Conservation (phyloP, 305 asterid species). For the Striga hermonthica region DNA sequence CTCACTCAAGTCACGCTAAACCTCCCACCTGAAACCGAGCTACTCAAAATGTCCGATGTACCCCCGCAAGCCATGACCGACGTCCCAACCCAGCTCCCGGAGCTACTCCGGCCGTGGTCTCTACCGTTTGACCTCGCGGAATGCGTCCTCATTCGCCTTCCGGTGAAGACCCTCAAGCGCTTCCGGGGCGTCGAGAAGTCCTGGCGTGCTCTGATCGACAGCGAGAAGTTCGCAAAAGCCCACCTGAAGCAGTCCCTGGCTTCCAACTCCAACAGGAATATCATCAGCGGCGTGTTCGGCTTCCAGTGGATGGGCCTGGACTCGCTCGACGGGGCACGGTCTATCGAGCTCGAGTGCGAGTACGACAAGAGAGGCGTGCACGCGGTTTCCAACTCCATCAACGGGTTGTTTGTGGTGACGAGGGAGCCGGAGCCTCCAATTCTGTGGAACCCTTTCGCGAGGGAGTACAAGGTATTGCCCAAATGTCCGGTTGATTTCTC, state of each 20-base stretch:
- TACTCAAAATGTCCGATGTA: not conserved
- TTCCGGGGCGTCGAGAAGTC: slow-evolving; percentile 8
- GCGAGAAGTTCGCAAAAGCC: not conserved
- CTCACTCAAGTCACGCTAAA: too few relatives aligned
- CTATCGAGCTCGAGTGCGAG: not conserved
- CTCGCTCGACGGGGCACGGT: not conserved
- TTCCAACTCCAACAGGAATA: not conserved
- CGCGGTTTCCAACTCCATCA: not conserved
- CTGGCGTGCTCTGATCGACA: not conserved
- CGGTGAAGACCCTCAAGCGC: slow-evolving; percentile 9
- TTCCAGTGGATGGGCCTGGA: not conserved
- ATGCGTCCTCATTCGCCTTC: not conserved
- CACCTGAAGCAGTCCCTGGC: not conserved
- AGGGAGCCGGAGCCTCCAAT: not conserved
- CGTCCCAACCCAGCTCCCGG: not conserved
- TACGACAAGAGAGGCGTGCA: not conserved
- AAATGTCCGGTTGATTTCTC: not conserved
- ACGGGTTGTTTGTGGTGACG: not conserved
- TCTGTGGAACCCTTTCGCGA: not conserved
- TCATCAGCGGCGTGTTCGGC: not conserved
- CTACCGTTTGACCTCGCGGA: not conserved
- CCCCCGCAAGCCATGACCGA: not conserved
- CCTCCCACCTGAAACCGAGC: too few relatives aligned
- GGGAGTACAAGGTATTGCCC: slow-evolving; percentile 1
- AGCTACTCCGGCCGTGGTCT: not conserved